A percentile compares a stretch with the other conserved stretches of the same genome.
phyloP scores from a whole-genome alignment of 2,329 filamentous ascomycete species.

The Aspergillus fructus region DNA sequence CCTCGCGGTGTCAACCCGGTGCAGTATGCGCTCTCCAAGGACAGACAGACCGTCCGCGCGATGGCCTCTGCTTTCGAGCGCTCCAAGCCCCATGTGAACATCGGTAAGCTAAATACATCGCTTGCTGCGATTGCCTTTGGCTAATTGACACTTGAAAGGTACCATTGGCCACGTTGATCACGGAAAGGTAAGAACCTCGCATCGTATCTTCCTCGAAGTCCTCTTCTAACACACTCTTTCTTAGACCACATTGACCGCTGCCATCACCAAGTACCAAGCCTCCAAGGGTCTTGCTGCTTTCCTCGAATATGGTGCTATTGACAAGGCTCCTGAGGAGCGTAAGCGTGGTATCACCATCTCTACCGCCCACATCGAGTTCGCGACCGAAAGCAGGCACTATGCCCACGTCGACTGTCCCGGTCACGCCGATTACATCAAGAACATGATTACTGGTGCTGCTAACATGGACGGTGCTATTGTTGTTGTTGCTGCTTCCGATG shows the following conservation, averaged over 20 bases:
- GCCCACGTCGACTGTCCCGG: conserved; percentile 99
- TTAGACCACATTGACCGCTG: conserved; percentile 95
- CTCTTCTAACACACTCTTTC: conserved; percentile 20
- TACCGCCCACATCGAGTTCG: conserved; percentile 97
- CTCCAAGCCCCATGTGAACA: conserved; percentile 96
- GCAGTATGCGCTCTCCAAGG: conserved; percentile 54
- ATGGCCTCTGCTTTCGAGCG: conserved; percentile 73
- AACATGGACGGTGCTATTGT: conserved; percentile 99
- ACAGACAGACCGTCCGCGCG: conserved; percentile 50
- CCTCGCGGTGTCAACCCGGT: conserved; percentile 72
- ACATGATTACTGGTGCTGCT: conserved; percentile 99
- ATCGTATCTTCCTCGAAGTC: conserved; percentile 2
- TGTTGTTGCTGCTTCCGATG: conserved; percentile 95
- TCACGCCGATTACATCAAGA: conserved; percentile 99
- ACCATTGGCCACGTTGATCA: conserved; percentile 99
- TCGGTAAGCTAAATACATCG: conserved; percentile 62
- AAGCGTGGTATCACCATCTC: conserved; percentile 99
- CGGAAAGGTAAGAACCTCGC: conserved; percentile 71
- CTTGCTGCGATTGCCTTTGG: neutral
- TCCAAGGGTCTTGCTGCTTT: conserved; percentile 92
- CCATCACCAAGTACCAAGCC: conserved; percentile 97
- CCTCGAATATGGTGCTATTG: conserved; percentile 96
- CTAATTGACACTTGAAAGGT: conserved; percentile 51
- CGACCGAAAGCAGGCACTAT: conserved; percentile 92
- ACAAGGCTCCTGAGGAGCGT: conserved; percentile 98